Conservation (phyloP, 805 yeast species). For the Ogataea nakhonphanomensis region DNA sequence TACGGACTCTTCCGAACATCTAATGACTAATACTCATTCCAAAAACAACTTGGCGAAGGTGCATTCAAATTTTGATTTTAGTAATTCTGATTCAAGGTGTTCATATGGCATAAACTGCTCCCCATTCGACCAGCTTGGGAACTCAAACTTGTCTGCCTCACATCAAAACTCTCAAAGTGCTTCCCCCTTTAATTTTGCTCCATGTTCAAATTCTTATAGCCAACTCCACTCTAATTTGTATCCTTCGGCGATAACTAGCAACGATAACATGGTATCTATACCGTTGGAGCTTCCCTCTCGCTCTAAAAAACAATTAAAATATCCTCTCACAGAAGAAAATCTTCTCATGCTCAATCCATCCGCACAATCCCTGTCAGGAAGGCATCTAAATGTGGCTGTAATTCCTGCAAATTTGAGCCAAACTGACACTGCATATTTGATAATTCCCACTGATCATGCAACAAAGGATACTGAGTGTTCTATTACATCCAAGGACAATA, state of each 20-base stretch:
- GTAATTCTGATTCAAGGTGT: too few species aligned
- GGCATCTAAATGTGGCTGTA: slow-evolving; percentile 4
- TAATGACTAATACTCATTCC: background rate
- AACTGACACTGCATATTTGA: slow-evolving; percentile 5
- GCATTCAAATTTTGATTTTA: background rate
- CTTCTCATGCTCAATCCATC: slow-evolving; percentile 23
- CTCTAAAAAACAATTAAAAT: slow-evolving; percentile 5
- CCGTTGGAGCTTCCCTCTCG: background rate
- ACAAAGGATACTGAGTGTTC: background rate
- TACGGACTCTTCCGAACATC: background rate
- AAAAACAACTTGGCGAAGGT: background rate
- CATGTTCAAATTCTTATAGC: too few species aligned
- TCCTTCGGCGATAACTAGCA: background rate
- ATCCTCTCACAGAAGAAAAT: slow-evolving; percentile 39
- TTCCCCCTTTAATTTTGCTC: too few species aligned
- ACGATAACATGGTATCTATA: background rate
- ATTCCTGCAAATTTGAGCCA: slow-evolving; percentile 4
- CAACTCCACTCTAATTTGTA: background rate
- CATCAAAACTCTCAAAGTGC: too few species aligned
- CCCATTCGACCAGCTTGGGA: too few species aligned
- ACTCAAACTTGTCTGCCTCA: too few species aligned
- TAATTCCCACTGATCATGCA: slow-evolving; percentile 2
- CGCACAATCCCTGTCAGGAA: background rate
- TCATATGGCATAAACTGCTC: too few species aligned
- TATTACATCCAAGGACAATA: background rate